Percentiles rank a stretch among this genome's conserved stretches.
phyloP scores from a whole-genome alignment of 2,329 filamentous ascomycete species.

The Zymoseptoria crescenta region DNA sequence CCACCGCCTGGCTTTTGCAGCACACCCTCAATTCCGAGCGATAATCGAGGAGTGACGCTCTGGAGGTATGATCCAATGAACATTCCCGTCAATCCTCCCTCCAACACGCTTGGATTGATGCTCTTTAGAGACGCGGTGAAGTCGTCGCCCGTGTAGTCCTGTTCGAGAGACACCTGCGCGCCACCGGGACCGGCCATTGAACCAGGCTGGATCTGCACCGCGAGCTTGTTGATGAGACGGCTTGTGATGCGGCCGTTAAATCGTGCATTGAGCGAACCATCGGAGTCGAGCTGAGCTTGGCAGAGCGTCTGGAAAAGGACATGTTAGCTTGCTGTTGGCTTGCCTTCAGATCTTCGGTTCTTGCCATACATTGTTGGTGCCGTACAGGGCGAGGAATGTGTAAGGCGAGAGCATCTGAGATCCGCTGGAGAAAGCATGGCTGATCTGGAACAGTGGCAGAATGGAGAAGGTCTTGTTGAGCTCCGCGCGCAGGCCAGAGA shows the following conservation, averaged over 20 bases:
- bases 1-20: conserved; percentile 83
- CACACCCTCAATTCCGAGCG: conserved; percentile 83
- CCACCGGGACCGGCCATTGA: conserved; percentile 53
- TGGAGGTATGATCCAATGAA: conserved; percentile 94
- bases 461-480: conserved; percentile 95
- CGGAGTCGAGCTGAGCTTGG: conserved; percentile 92
- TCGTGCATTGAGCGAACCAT: conserved; percentile 75
- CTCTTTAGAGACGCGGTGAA: conserved; percentile 91
- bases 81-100: conserved; percentile 89
- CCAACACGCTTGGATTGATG: conserved; percentile 88
- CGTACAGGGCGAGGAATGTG: conserved; percentile 88
- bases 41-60: conserved; percentile 76
- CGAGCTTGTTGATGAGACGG: conserved; percentile 75
- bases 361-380: conserved; percentile 69
- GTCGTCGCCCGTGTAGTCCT: conserved; percentile 88
- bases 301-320: conserved; percentile 64
- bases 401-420: conserved; percentile 85
- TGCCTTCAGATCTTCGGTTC: conserved; percentile 13
- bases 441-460: conserved; percentile 90
- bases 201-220: conserved; percentile 69
- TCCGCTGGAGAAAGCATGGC: conserved; percentile 92
- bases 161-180: conserved; percentile 87
- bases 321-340: conserved; percentile 12
- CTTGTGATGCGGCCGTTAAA: conserved; percentile 89
- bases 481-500: conserved; percentile 90